Conservation (phyloP, 75 land plant species). For the Selaginella tamariscina region DNA sequence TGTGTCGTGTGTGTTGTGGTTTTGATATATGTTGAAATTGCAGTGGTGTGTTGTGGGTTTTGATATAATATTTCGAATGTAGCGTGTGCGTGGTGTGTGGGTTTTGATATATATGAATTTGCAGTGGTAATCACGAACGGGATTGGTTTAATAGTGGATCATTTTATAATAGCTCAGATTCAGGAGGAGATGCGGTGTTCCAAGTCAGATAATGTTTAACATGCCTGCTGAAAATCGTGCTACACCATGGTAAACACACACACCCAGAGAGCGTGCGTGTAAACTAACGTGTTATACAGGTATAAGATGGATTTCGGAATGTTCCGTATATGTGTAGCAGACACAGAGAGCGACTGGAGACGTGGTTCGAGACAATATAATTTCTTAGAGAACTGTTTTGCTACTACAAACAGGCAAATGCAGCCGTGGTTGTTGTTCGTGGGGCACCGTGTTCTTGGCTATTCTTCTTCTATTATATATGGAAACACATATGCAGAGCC, state of each 20-base stretch:
- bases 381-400: conserved; percentile 74
- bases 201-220: conserved; percentile 64
- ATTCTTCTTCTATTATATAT: conserved; percentile 55
- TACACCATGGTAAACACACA: conserved; percentile 48
- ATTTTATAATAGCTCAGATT: conserved; percentile 64
- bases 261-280: background rate
- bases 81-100: too few species aligned
- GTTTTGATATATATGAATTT: conserved; percentile 12
- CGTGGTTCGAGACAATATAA: conserved; percentile 78
- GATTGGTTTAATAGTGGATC: conserved; percentile 86
- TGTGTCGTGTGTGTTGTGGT: too few species aligned
- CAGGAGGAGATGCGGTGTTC: conserved; percentile 98
- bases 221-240: conserved; percentile 69
- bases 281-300: conserved; percentile 26
- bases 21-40: too few species aligned
- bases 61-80: too few species aligned
- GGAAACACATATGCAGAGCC: conserved; percentile 77
- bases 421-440: conserved; percentile 94
- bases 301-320: conserved; percentile 77
- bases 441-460: conserved; percentile 87
- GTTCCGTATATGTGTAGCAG: conserved; percentile 85
- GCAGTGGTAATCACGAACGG: conserved; percentile 95
- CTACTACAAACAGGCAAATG: conserved; percentile 71
- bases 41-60: too few species aligned
- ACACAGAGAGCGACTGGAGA: conserved; percentile 87